Conservation (phyloP, 108 stramenopile genomes). For the Cyclotella choctawhatcheeana region DNA sequence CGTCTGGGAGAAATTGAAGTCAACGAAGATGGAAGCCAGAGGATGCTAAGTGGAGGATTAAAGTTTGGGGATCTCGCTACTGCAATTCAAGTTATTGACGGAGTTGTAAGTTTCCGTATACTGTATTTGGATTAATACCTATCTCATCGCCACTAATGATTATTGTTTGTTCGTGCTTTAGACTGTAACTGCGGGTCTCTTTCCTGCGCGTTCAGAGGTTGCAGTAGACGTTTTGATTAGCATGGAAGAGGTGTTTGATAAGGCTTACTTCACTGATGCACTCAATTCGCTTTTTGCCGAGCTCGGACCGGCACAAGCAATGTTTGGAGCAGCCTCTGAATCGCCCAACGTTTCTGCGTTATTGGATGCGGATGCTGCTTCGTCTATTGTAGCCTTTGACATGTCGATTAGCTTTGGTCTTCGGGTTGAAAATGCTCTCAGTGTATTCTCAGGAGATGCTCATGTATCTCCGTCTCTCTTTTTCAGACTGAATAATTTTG, state of each 20-base stretch:
- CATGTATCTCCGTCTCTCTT: not conserved
- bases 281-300: constrained; percentile 6
- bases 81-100: not conserved
- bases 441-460: not conserved
- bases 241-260: constrained; percentile 15
- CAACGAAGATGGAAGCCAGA: constrained; percentile 4
- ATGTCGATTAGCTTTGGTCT: constrained; percentile 22
- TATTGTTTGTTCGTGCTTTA: not conserved
- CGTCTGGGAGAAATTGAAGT: not conserved
- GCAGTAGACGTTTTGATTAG: constrained; percentile 22
- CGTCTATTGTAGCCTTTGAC: constrained; percentile 14
- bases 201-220: constrained; percentile 22
- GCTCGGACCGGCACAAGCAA: constrained; percentile 11
- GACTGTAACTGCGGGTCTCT: constrained; percentile 17
- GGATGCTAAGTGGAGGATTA: constrained; percentile 3
- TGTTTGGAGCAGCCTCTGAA: constrained; percentile 25
- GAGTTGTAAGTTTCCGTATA: not conserved
- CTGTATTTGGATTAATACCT: not conserved
- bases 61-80: not conserved
- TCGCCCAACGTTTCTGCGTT: not conserved
- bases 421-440: not conserved
- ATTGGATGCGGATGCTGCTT: not conserved
- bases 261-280: constrained; percentile 6
- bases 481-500: not conserved
- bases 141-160: not conserved